A percentile compares a stretch with the other conserved stretches of the same genome.
phyloP scores from a whole-genome alignment of 345 rosid species.

The Syzygium grande region DNA sequence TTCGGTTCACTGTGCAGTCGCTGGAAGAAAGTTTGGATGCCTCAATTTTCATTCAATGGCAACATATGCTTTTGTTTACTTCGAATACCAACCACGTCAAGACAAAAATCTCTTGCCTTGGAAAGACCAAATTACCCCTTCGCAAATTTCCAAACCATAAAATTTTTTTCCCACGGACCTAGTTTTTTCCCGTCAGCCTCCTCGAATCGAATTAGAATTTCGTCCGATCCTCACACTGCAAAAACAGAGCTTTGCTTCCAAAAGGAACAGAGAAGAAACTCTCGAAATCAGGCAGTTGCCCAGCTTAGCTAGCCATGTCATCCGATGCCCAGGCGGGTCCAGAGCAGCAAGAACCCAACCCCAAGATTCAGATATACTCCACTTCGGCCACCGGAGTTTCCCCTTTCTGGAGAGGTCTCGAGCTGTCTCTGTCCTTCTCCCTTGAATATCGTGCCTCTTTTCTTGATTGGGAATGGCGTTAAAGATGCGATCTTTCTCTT shows the following conservation, averaged over 20 bases:
- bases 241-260: not conserved
- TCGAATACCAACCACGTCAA: too few species aligned
- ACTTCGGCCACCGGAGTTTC: slow-evolving; percentile 44
- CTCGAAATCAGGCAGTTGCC: not conserved
- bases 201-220: too few species aligned
- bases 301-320: slow-evolving; percentile 15
- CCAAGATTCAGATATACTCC: slow-evolving; percentile 64
- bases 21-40: too few species aligned
- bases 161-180: too few species aligned
- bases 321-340: slow-evolving; percentile 5
- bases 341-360: slow-evolving; percentile 24
- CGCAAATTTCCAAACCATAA: too few species aligned
- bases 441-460: not conserved
- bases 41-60: too few species aligned
- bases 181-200: too few species aligned
- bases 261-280: not conserved
- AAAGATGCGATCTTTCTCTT: not conserved
- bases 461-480: not conserved
- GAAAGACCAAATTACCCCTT: too few species aligned
- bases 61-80: too few species aligned
- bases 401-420: slow-evolving; percentile 71
- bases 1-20: too few species aligned
- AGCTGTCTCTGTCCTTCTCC: slow-evolving; percentile 1
- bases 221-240: not conserved
- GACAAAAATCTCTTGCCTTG: too few species aligned